A percentile compares a stretch with the other conserved stretches of the same genome.
Evolutionary conservation across 352 stramenopile species (phyloP).

Genomic region (Globisporangium spinosum): DNA sequence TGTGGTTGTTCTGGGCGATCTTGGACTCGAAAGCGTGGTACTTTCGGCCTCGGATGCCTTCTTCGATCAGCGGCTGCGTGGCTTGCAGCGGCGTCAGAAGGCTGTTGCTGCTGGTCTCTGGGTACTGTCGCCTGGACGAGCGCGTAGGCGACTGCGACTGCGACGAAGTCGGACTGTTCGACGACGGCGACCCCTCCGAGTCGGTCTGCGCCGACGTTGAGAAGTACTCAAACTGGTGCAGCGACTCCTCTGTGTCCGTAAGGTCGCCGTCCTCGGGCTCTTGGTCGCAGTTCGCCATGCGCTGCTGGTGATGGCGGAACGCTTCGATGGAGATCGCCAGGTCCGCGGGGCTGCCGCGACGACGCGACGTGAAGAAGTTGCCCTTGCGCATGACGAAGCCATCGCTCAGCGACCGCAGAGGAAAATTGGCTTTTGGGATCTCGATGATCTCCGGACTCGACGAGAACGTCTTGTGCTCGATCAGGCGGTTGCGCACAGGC

Average conservation of each 20-base stretch:
- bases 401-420: constrained; percentile 67
- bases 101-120: constrained; percentile 13
- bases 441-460: constrained; percentile 28
- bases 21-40: constrained; percentile 20
- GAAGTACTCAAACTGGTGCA: constrained; percentile 33
- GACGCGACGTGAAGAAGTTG: constrained; percentile 56
- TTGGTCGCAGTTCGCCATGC: constrained; percentile 45
- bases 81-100: constrained; percentile 15
- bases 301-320: constrained; percentile 64
- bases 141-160: constrained; percentile 19
- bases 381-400: constrained; percentile 70
- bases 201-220: constrained; percentile 20
- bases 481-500: constrained; percentile 65
- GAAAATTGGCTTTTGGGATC: constrained; percentile 66
- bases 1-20: constrained; percentile 16
- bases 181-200: not conserved
- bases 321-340: constrained; percentile 72
- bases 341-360: constrained; percentile 63
- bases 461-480: constrained; percentile 84
- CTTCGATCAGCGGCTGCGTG: constrained; percentile 21
- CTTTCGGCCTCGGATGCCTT: constrained; percentile 20
- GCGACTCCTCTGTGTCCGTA: constrained; percentile 43
- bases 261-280: constrained; percentile 30
- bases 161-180: constrained; percentile 6
- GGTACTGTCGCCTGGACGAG: constrained; percentile 23